Base-by-base conservation (phyloP, 305 asterid species). In the Fraxinus nigra region DNA sequence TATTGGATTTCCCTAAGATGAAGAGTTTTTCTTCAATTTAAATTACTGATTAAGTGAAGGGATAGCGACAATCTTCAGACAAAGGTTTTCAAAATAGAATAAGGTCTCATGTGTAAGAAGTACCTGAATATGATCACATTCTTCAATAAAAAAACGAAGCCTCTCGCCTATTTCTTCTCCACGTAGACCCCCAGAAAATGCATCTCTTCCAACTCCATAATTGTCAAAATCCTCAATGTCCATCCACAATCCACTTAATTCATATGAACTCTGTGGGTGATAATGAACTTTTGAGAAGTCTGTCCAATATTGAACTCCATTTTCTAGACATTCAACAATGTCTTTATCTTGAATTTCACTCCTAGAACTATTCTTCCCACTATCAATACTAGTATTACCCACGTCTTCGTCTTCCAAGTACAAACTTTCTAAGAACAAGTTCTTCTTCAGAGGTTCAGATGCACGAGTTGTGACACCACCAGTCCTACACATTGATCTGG, bases 51-150 rank as follows among this genome's bases (percentile, higher is more conserved):
- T 22, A 61, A 61, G 32, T 61, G 70, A 61, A 61, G 30, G 30
- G 14, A 65, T 11, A 3, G 18, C 3, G 18, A 24, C 35, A 65
- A 26, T 65, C 18, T 22, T 26, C n/a, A 26, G n/a, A 26, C 35
- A 26, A 61, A 9, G 34, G 73, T 65, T 63, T 26, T 65, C 40
- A 67, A 70, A 63, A 67, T 63, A 18, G 34, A 72, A 82, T 10
- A 7, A 78, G 77, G 65, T 18, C 32, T 74, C 16, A 35, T 46
- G 48, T 28, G 8, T 14, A 26, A 10, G 43, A 16, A 77, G 81
- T 86, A 94, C 98, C 99, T 94, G 99, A 85, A 95, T 90, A 84
- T 76, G 94, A 90, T 95, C 99, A 84, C 98, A 94, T 85, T 95
- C 99, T 89, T 95, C 99, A 78, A 93, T 84, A 84, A 94, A 95